Evolutionary conservation across 1,139 yeast species (phyloP), one percentile per base, ranked within the genome.

Genomic region (Suhomyces maxii): DNA sequence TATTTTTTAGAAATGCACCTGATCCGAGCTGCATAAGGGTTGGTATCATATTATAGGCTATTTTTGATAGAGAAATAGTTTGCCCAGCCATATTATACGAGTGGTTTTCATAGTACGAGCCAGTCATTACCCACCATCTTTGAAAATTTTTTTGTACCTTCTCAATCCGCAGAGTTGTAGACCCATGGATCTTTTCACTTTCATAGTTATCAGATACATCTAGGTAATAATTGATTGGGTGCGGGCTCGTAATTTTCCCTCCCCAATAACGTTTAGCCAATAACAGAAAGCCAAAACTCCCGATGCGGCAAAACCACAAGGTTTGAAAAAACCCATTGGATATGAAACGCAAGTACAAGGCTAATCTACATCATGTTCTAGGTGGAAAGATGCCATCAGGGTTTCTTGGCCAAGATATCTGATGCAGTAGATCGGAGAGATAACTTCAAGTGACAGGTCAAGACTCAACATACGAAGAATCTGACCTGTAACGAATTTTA

Each of bases 171-270:
- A 5, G 9, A 28, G 9, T 3, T 28, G 7, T 28, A 7, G 31
- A 9, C 31, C 31, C 6, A 28, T 28, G 31, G n/a, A 6, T 28
- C 9, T 28, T 28, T 7, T 28, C 7, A 28, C n/a, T 5, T 5
- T 25, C 28, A 14, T 8, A 37, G 35, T 39, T 39, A 39, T 39
- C 41, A 30, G 41, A 39, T 39, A 4, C 41, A 39, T 39, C 41
- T 31, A 14, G 40, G 35, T 8, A 31, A n/a, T 30, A 30, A 37
- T 37, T 37, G 13, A 30, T 7, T 6, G 8, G 8, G 36, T 36
- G 32, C 33, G 36, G 23, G 43, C 39, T 36, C 39, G 10, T 30
- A 40, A 26, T 25, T 36, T 13, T n/a, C 13, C 26, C 14, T 26
- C 13, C 2, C 26, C 5, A 30, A 30, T 10, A 37, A 14, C 28